Conservation (phyloP, 148 eudicot genomes). For the Hydrangea macrophylla region DNA sequence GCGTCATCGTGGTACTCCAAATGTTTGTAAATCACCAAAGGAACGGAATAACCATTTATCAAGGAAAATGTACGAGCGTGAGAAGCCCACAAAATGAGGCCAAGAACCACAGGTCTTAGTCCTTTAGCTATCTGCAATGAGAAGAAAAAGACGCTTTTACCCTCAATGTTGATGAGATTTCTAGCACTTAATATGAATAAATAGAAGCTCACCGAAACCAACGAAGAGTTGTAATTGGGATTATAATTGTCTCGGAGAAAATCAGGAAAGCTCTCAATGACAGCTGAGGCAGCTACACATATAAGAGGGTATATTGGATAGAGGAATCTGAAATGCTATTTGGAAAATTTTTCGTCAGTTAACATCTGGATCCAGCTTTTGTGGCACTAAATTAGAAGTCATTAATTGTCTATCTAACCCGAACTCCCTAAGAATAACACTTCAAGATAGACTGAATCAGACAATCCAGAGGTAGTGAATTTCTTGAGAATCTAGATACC, state of each 20-base stretch:
- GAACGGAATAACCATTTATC: constrained; percentile 92
- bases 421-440: constrained; percentile 1
- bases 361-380: too few relatives aligned
- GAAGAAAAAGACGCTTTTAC: constrained; percentile 12
- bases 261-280: constrained; percentile 92
- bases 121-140: constrained; percentile 62
- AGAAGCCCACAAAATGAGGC: constrained; percentile 69
- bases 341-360: too few relatives aligned
- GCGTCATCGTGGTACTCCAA: constrained; percentile 87
- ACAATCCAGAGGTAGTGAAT: neutral
- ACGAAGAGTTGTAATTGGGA: constrained; percentile 45
- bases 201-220: constrained; percentile 46
- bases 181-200: neutral
- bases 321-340: constrained; percentile 98
- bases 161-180: constrained; percentile 9
- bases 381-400: constrained; percentile 14
- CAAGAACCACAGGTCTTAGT: constrained; percentile 71
- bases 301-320: constrained; percentile 95
- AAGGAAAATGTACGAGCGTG: constrained; percentile 90
- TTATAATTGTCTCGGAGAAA: constrained; percentile 63
- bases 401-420: neutral
- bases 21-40: constrained; percentile 92
- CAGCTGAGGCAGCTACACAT: constrained; percentile 95
- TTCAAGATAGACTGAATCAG: constrained; percentile 9
- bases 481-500: neutral